Percentiles rank a stretch among this genome's conserved stretches.
Conservation (phyloP, 768 basidiomycete genomes). For the Trametes elegans region DNA sequence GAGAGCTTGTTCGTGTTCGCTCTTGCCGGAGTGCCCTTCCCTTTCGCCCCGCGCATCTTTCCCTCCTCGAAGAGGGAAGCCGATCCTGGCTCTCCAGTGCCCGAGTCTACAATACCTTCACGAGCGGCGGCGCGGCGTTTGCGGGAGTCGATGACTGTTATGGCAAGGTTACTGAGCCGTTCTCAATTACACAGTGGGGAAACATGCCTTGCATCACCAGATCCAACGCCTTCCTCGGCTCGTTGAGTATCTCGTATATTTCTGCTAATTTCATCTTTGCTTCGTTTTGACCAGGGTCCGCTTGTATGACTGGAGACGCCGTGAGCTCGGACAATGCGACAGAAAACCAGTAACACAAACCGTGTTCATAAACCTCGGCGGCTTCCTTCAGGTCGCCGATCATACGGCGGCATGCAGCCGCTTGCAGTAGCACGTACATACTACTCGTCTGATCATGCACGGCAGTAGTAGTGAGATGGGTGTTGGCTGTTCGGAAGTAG, state of each 20-base stretch:
- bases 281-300: conserved; percentile 74
- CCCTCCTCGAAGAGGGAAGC: conserved; percentile 62
- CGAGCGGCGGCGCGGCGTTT: conserved; percentile 16
- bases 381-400: conserved; percentile 74
- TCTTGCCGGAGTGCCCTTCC: conserved; percentile 37
- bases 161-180: neutral
- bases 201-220: conserved; percentile 77
- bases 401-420: conserved; percentile 80
- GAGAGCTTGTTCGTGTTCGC: conserved; percentile 47
- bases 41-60: conserved; percentile 35
- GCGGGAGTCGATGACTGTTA: conserved; percentile 37
- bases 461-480: neutral
- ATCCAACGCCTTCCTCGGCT: conserved; percentile 78
- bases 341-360: conserved; percentile 39
- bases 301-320: conserved; percentile 55
- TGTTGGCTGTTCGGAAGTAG: neutral
- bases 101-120: conserved; percentile 18
- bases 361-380: conserved; percentile 78
- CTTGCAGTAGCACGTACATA: conserved; percentile 67
- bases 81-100: conserved; percentile 30
- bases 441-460: conserved; percentile 61
- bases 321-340: neutral
- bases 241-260: conserved; percentile 80
- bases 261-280: conserved; percentile 90
- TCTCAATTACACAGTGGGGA: neutral